Conservation (phyloP, 1,139 yeast species). For the Candida frijolesensis region DNA sequence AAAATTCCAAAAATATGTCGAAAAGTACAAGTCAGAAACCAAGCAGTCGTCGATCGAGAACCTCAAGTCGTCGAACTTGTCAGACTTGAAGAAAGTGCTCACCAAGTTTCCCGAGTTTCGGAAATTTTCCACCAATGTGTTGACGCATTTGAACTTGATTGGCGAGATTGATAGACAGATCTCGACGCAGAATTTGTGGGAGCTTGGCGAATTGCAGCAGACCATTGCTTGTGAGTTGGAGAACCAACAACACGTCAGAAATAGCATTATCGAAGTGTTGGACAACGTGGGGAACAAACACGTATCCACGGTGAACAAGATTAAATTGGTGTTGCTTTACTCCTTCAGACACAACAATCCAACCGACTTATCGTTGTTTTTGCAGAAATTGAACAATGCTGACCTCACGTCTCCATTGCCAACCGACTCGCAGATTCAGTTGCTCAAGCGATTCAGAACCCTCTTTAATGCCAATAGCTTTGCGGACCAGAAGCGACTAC, state of each 20-base stretch:
- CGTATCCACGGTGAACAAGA: slow-evolving; percentile 34
- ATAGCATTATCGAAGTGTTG: slow-evolving; percentile 29
- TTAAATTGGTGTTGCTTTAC: slow-evolving; percentile 67
- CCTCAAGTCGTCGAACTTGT: slow-evolving; percentile 65
- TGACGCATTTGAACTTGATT: slow-evolving; percentile 89
- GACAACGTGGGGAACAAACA: slow-evolving; percentile 19
- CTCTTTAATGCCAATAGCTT: slow-evolving; percentile 20
- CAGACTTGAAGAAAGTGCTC: slow-evolving; percentile 86
- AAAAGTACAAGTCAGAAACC: slow-evolving; percentile 78
- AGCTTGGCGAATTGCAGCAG: slow-evolving; percentile 88
- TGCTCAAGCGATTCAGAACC: slow-evolving; percentile 34
- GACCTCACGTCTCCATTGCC: slow-evolving; percentile 31
- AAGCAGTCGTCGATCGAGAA: slow-evolving; percentile 62
- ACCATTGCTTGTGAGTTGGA: slow-evolving; percentile 67
- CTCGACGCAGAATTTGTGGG: slow-evolving; percentile 66
- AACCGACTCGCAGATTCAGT: slow-evolving; percentile 34
- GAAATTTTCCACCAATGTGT: slow-evolving; percentile 83
- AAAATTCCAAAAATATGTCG: slow-evolving; percentile 81
- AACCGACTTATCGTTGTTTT: slow-evolving; percentile 26
- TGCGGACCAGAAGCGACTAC: slow-evolving; percentile 8
- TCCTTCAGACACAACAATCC: slow-evolving; percentile 58
- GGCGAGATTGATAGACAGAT: slow-evolving; percentile 80
- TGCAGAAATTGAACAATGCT: slow-evolving; percentile 32
- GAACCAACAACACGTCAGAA: slow-evolving; percentile 29
- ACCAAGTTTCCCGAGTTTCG: slow-evolving; percentile 94